Evolutionary conservation across 2,329 filamentous ascomycete species (phyloP), one percentile per base, ranked within the genome.

Genomic region (Arthrobotrys megalospora): DNA sequence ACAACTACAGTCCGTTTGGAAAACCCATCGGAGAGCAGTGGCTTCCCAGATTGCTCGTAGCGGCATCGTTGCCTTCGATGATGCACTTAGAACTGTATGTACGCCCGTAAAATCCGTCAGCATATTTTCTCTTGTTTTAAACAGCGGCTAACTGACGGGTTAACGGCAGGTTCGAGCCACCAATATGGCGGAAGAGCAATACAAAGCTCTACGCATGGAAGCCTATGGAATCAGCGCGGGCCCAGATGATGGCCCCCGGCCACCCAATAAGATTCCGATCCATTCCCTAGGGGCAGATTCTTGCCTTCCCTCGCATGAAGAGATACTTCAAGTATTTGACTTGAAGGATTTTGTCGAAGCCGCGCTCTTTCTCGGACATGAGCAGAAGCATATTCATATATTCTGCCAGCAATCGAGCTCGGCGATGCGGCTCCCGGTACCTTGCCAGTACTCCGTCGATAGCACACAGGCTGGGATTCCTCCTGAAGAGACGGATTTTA

Each of bases 41-140:
- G 24, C 70, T 6, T 50, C 53, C n/a, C 55, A 65, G 8, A 68
- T 76, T 12, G 65, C 55, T 1, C 28, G 65, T 11, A 69, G 52
- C 24, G 63, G 65, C 12, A 70, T 76, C 10, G 64, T 70, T 6
- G 72, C 72, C 7, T 76, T 76, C 32, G 72, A 76, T n/a, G 72
- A 76, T 47, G 72, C 65, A 3, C 72, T 76, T 12, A 62, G 48
- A 7, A 65, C 72, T 7, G 72, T 76, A 70, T 11, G 55, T 50
- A 36, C 1, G 24, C 24, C 24, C 24, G 24, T 28, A 28, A 5
- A 28, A 28, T 28, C 24, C 5, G 24, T 28, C 5, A 5, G 24
- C 5, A 28, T 28, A 5, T 0, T 24, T 36, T 8, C 34, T 6
- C 14, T 24, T 24, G 19, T 1, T 3, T 12, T 3, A 12, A 12